phyloP scores from a whole-genome alignment of 352 stramenopile species.

The Pythium periplocum region DNA sequence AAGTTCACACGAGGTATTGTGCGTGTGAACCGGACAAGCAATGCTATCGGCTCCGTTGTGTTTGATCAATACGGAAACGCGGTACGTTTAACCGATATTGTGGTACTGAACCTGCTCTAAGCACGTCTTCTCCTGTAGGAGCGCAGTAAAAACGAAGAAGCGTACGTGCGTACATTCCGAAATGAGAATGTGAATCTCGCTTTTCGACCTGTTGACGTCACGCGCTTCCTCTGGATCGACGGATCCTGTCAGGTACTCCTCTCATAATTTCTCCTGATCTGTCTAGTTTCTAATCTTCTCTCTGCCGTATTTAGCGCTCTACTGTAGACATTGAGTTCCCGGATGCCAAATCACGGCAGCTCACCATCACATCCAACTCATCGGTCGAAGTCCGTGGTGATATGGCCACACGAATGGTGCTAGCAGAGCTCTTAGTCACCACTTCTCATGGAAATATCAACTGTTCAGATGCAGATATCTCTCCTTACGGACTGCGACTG shows the following conservation, averaged over 20 bases:
- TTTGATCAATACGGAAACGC: conserved; percentile 41
- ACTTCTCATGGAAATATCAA: conserved; percentile 51
- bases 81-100: conserved; percentile 15
- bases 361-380: conserved; percentile 41
- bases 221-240: conserved; percentile 61
- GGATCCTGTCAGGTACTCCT: conserved; percentile 52
- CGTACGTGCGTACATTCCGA: conserved; percentile 26
- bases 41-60: conserved; percentile 20
- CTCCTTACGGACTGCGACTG: conserved; percentile 26
- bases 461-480: conserved; percentile 31
- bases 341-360: conserved; percentile 12
- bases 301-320: conserved; percentile 23
- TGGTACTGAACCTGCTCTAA: no score
- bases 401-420: conserved; percentile 16
- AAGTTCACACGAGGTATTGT: conserved; percentile 39
- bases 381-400: conserved; percentile 36
- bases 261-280: no score
- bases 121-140: conserved; percentile 9
- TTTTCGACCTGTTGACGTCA: conserved; percentile 26
- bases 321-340: conserved; percentile 36
- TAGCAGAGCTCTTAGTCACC: conserved; percentile 28
- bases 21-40: conserved; percentile 15
- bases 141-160: conserved; percentile 14
- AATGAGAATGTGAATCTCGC: conserved; percentile 23
- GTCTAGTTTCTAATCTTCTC: not conserved